These are phyloP conservation scores for Pharnaceum exiguum DNA, from an alignment of 148 eudicot species.

Conservation along the genomic window DNA sequence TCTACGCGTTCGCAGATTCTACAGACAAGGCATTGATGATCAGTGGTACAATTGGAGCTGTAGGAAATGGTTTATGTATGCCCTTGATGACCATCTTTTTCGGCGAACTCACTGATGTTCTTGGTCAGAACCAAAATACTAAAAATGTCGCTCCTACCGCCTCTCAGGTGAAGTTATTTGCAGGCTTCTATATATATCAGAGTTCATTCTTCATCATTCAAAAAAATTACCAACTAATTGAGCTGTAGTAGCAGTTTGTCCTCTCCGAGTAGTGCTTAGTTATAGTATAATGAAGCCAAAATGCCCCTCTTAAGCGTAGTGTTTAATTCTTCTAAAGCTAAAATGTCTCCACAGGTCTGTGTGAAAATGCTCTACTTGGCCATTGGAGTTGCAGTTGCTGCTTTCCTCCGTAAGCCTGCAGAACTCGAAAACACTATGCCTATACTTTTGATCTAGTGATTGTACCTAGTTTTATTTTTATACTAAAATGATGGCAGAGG, in stretches of 20 bases:
- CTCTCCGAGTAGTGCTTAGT: no score
- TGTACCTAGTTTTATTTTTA: not conserved
- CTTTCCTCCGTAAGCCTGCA: constrained; percentile 38
- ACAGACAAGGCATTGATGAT: constrained; percentile 18
- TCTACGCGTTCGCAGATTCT: constrained; percentile 20
- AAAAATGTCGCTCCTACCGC: constrained; percentile 6
- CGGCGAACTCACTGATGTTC: constrained; percentile 19
- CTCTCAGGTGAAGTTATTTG: constrained; percentile 8
- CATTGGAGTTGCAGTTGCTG: constrained; percentile 32
- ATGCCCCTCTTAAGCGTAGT: no score
- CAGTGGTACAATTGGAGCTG: constrained; percentile 19
- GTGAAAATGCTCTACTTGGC: constrained; percentile 39
- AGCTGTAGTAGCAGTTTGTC: no score
- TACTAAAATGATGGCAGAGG: constrained; percentile 27
- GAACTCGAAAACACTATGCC: not conserved
- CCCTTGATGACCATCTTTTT: constrained; percentile 23
- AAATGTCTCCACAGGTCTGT: constrained; percentile 18
- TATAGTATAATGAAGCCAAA: not conserved
- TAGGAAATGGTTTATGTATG: constrained; percentile 21
- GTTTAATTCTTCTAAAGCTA: no score
- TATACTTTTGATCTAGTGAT: not conserved
- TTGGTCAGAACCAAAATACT: constrained; percentile 17
- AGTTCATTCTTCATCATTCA: no score
- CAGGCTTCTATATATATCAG: no score
- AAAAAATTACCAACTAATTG: no score